Evolutionary conservation across 1,284 basidiomycete genomes (phyloP), one percentile per base, ranked within the genome.

Genomic region (Trametes versicolor): DNA sequence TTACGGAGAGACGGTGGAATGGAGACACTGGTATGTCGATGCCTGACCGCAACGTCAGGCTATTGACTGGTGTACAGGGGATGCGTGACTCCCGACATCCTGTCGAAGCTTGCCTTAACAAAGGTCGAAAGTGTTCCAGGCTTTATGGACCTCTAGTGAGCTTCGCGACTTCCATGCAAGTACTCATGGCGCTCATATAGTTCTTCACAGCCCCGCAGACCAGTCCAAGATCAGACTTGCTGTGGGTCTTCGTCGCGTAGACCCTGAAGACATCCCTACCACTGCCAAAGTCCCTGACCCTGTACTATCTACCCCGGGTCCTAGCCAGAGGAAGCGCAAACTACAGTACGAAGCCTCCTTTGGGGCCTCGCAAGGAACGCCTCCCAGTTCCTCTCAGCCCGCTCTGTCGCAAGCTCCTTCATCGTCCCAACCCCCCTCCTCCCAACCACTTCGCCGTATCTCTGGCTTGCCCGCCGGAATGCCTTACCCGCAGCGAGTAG

Each of bases 21-120:
- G 91, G 91, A 79, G 85, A 45, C 91, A 93, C 71, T 93, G 92
- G 91, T 91, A 75, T 70, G 77, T 54, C 6, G 41, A 32, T 36
- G 17, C 39, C 29, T 25, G n/a, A 45, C 21, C 10, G 4, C 21
- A n/a, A 8, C 13, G 21, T 12, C 23, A 23, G 1, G 21, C 10
- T 29, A 4, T 9, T 4, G 45, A 13, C 48, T 6, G 2, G 25
- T n/a, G 21, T 27, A 25, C 6, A 92, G 91, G 91, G 89, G 88
- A 68, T 93, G 91, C 65, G 87, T 92, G 13, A 90, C 88, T 8
- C 81, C 85, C 5, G 76, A 79, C 48, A 86, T 89, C 51, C 76
- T 93, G 39, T 75, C 73, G 27, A 73, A 80, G 51, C 78, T 93
- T 50, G 83, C 86, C 41, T 60, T 75, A 15, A 73, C 79, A 48